Evolutionary conservation across 2,329 filamentous ascomycete genomes (phyloP).

Genomic region (Anthostomella pinea): DNA sequence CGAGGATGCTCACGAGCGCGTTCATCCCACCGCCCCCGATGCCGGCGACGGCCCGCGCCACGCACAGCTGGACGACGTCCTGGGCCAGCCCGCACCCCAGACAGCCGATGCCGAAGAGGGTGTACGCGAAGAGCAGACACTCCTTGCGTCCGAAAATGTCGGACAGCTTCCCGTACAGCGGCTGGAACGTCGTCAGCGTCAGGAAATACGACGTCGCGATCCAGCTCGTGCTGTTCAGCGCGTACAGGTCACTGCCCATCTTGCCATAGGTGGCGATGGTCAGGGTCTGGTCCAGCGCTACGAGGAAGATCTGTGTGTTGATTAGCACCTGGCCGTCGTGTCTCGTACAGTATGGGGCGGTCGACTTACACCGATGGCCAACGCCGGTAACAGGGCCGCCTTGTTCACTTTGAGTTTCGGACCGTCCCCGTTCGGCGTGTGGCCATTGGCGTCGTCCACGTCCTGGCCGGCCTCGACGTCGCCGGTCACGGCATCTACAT

Average conservation of each 20-base stretch:
- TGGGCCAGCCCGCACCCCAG: slow-evolving; percentile 43
- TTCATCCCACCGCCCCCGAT: slow-evolving; percentile 34
- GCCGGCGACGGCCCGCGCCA: slow-evolving; percentile 35
- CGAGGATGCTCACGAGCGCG: slow-evolving; percentile 45
- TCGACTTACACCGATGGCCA: slow-evolving; percentile 26
- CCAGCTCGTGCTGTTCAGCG: slow-evolving; percentile 65
- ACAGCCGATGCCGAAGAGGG: slow-evolving; percentile 46
- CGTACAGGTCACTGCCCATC: slow-evolving; percentile 73
- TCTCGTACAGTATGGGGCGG: background rate
- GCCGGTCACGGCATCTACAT: background rate
- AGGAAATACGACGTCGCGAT: slow-evolving; percentile 31
- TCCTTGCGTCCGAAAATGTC: slow-evolving; percentile 48
- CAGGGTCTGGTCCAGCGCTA: slow-evolving; percentile 73
- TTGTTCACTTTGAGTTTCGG: slow-evolving; percentile 25
- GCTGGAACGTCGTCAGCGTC: slow-evolving; percentile 41
- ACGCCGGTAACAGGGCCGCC: slow-evolving; percentile 26
- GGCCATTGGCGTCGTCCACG: slow-evolving; percentile 23
- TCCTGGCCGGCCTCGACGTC: slow-evolving; percentile 29
- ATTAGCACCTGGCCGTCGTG: background rate
- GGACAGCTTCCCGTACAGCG: slow-evolving; percentile 44
- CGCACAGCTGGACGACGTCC: slow-evolving; percentile 42
- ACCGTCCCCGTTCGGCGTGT: slow-evolving; percentile 26
- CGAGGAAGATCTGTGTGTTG: slow-evolving; percentile 61
- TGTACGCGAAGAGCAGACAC: slow-evolving; percentile 37
- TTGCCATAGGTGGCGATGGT: slow-evolving; percentile 74